These are phyloP conservation scores for Podosphaera xanthii DNA, from an alignment of 2,329 filamentous ascomycete species.

Conservation along the genomic window DNA sequence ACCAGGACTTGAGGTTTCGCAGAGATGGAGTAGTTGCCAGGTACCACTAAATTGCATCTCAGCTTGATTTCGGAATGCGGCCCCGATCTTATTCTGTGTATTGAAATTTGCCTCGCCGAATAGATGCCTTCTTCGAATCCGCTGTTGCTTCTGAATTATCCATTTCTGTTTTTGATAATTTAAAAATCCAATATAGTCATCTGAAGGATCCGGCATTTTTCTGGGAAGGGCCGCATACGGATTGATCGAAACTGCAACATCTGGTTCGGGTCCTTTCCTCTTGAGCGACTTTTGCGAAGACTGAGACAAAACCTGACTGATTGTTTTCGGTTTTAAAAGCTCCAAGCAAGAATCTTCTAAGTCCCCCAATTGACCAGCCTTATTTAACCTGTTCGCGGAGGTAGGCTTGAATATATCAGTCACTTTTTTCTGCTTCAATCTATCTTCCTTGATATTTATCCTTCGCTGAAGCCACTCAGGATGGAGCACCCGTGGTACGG, in stretches of 20 bases:
- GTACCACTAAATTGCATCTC: constrained; percentile 75
- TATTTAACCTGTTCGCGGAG: constrained; percentile 49
- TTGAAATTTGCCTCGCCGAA: constrained; percentile 67
- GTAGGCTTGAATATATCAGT: constrained; percentile 68
- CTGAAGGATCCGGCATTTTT: constrained; percentile 60
- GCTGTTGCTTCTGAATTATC: constrained; percentile 88
- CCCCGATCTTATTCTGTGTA: constrained; percentile 39
- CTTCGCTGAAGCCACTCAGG: constrained; percentile 90
- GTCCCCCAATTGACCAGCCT: constrained; percentile 40
- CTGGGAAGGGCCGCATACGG: constrained; percentile 65
- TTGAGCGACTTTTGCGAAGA: constrained; percentile 35
- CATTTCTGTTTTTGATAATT: constrained; percentile 96
- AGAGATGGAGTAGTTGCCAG: constrained; percentile 84
- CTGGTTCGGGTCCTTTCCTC: constrained; percentile 48
- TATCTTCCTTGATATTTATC: constrained; percentile 90
- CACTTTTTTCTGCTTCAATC: constrained; percentile 96
- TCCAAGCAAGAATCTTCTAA: constrained; percentile 63
- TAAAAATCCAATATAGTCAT: constrained; percentile 74
- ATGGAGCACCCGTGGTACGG: constrained; percentile 78
- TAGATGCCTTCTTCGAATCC: constrained; percentile 63
- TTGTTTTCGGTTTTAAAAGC: constrained; percentile 39
- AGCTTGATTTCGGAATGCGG: constrained; percentile 73
- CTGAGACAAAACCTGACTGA: constrained; percentile 26
- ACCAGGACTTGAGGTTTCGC: constrained; percentile 61
- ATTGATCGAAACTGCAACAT: constrained; percentile 37